These are phyloP conservation scores for Metschnikowia noctiluminum DNA, from an alignment of 805 yeast genomes.

Conservation along the genomic window DNA sequence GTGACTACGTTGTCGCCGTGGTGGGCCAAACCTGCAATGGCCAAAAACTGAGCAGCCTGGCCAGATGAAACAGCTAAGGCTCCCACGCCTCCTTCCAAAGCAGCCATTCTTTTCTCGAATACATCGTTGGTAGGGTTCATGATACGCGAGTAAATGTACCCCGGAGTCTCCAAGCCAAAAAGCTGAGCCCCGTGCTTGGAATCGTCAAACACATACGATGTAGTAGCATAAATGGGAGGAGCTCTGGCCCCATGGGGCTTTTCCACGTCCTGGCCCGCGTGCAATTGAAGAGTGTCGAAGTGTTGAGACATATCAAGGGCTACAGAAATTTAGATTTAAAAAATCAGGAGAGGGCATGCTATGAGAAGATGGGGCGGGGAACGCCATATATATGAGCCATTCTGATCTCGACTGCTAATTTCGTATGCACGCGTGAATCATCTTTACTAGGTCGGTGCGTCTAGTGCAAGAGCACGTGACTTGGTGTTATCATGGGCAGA, in stretches of 20 bases:
- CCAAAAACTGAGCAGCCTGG: constrained; percentile 90
- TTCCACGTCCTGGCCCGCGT: constrained; percentile 85
- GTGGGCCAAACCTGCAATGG: constrained; percentile 79
- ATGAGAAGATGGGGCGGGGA: neutral
- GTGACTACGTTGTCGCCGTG: constrained; percentile 88
- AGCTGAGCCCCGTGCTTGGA: constrained; percentile 91
- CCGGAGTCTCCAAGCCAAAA: constrained; percentile 80
- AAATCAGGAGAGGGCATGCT: neutral
- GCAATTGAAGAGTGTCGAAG: constrained; percentile 89
- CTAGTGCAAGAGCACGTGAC: constrained; percentile 17
- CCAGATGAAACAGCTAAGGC: constrained; percentile 94
- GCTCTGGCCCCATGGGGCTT: constrained; percentile 74
- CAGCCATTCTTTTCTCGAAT: constrained; percentile 88
- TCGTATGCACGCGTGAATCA: neutral
- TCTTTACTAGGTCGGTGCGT: neutral
- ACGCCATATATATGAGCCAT: neutral
- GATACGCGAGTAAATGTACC: constrained; percentile 84
- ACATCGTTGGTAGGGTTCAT: constrained; percentile 92
- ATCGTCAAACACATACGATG: constrained; percentile 83
- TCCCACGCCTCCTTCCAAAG: constrained; percentile 87
- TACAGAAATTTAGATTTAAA: neutral
- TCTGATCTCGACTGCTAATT: too few species aligned
- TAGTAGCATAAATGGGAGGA: constrained; percentile 88
- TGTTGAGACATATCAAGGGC: constrained; percentile 43
- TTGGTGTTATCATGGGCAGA: neutral